These are phyloP conservation scores for Claviceps sp. DNA, from an alignment of 2,329 filamentous ascomycete genomes.

Conservation along the genomic window DNA sequence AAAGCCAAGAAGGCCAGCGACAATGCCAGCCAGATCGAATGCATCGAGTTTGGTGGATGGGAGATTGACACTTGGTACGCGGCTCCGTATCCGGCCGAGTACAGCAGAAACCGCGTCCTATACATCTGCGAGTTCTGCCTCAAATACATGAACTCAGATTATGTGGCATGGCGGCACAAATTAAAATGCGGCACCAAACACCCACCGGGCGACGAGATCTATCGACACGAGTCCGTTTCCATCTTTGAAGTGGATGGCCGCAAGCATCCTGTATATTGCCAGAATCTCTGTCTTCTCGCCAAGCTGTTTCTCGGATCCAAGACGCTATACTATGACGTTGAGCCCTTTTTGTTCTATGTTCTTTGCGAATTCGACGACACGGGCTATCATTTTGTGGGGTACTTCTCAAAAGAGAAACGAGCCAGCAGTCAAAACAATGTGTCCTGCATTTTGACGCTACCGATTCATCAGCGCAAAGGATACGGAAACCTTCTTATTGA, in stretches of 20 bases:
- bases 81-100: slow-evolving; percentile 94
- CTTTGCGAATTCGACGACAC: slow-evolving; percentile 87
- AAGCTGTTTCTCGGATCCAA: slow-evolving; percentile 98
- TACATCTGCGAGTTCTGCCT: slow-evolving; percentile 99
- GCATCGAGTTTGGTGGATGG: slow-evolving; percentile 93
- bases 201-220: slow-evolving; percentile 94
- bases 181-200: slow-evolving; percentile 94
- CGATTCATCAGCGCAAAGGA: slow-evolving; percentile 92
- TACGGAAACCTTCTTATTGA: slow-evolving; percentile 96
- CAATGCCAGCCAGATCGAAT: slow-evolving; percentile 91
- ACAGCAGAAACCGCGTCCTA: slow-evolving; percentile 89
- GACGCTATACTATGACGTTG: slow-evolving; percentile 94
- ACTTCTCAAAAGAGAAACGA: slow-evolving; percentile 97
- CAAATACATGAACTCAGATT: slow-evolving; percentile 99
- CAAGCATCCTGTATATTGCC: slow-evolving; percentile 96
- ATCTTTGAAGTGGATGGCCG: slow-evolving; percentile 97
- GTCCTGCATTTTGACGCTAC: slow-evolving; percentile 88
- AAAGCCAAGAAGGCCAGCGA: slow-evolving; percentile 65
- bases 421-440: slow-evolving; percentile 94
- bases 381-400: slow-evolving; percentile 95
- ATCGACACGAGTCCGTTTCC: slow-evolving; percentile 77
- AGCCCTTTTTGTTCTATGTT: slow-evolving; percentile 94
- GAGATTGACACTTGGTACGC: slow-evolving; percentile 99
- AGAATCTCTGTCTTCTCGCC: slow-evolving; percentile 88
- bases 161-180: slow-evolving; percentile 95